phyloP scores from a whole-genome alignment of 257 asterid species.

The Rauvolfia tetraphylla region DNA sequence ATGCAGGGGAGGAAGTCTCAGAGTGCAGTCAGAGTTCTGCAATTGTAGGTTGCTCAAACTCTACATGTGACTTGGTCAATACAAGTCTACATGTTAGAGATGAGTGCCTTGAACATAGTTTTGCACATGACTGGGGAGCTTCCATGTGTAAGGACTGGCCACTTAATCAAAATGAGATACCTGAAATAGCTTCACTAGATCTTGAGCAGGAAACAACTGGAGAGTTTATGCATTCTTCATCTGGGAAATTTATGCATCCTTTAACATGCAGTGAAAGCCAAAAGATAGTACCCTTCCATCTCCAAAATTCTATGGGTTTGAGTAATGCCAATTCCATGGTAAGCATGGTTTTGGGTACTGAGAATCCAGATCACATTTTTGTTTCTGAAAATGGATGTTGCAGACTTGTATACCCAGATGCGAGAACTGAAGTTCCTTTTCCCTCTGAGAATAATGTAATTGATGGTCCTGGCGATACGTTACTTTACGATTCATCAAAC shows the following conservation, averaged over 20 bases:
- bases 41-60: constrained; percentile 45
- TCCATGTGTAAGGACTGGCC: constrained; percentile 61
- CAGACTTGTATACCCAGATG: constrained; percentile 31
- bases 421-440: constrained; percentile 38
- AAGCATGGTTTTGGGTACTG: constrained; percentile 42
- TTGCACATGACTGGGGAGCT: constrained; percentile 54
- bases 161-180: constrained; percentile 52
- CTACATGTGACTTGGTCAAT: constrained; percentile 41
- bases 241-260: constrained; percentile 44
- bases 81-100: constrained; percentile 35
- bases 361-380: constrained; percentile 32
- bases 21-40: constrained; percentile 84
- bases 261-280: constrained; percentile 35
- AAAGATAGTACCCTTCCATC: too few relatives aligned
- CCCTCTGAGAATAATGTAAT: constrained; percentile 30
- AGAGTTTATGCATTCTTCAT: constrained; percentile 30
- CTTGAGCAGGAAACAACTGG: constrained; percentile 43
- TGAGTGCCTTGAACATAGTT: constrained; percentile 47
- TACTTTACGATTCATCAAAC: constrained; percentile 40
- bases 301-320: constrained; percentile 28
- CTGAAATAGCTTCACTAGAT: constrained; percentile 55
- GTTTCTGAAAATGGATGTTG: constrained; percentile 32
- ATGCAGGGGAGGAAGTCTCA: constrained; percentile 67
- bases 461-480: constrained; percentile 36
- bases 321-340: constrained; percentile 35